Evolutionary conservation across 225 moss, liverwort and hornwort species (phyloP).

Genomic region (Asterella californica): DNA sequence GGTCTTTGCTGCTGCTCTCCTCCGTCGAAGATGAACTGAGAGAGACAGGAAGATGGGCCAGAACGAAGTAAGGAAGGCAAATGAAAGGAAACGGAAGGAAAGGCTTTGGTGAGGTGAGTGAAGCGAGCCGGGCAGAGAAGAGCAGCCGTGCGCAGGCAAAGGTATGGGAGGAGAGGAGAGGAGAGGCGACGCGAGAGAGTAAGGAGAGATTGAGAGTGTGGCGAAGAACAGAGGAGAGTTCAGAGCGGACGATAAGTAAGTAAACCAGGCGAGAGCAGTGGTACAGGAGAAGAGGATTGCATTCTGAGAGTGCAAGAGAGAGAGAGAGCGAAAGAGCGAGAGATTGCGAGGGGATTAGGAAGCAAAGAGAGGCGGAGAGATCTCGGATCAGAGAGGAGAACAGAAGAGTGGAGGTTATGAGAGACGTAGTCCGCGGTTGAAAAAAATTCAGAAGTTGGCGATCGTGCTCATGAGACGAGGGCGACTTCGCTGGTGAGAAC

Average conservation of each 20-base stretch:
- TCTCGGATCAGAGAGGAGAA: slow-evolving; percentile 8
- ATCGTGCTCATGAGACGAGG: slow-evolving; percentile 29
- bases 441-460: slow-evolving; percentile 8
- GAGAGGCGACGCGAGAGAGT: neutral
- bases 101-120: neutral
- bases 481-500: slow-evolving; percentile 23
- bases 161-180: neutral
- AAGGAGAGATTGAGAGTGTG: neutral
- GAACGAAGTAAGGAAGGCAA: neutral
- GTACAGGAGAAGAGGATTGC: neutral
- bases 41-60: neutral
- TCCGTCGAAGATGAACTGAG: slow-evolving; percentile 7
- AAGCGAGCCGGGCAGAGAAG: neutral
- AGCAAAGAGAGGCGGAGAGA: neutral
- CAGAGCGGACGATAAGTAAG: neutral
- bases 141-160: neutral
- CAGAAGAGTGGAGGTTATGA: slow-evolving; percentile 5
- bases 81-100: neutral
- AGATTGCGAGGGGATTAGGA: neutral
- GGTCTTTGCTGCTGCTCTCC: neutral
- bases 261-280: neutral
- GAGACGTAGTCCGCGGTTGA: slow-evolving; percentile 11
- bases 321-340: neutral
- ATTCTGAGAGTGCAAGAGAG: neutral
- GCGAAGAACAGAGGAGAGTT: neutral